Conservation (phyloP, 257 asterid genomes). For the Craterostigma plantagineum region DNA sequence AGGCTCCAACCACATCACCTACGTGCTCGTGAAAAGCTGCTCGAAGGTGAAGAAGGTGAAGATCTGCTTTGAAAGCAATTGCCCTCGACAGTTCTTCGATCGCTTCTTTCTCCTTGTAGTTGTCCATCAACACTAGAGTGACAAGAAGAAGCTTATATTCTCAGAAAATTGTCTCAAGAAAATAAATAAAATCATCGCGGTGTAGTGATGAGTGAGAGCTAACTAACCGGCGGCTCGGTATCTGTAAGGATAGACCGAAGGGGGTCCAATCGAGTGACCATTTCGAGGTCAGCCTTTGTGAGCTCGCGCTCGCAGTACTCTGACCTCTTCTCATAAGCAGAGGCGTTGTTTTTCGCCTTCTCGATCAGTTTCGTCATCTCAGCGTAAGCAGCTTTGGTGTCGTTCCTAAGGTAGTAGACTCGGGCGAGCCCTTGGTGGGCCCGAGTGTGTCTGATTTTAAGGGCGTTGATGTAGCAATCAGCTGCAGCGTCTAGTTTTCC, state of each 20-base stretch:
- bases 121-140: slow-evolving; percentile 75
- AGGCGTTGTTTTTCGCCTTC: slow-evolving; percentile 76
- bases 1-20: slow-evolving; percentile 68
- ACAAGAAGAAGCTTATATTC: background rate
- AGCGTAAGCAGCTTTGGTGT: slow-evolving; percentile 70
- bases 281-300: slow-evolving; percentile 85
- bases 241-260: slow-evolving; percentile 95
- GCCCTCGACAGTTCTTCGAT: slow-evolving; percentile 84
- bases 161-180: too few species aligned
- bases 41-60: slow-evolving; percentile 78
- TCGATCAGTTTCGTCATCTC: slow-evolving; percentile 91
- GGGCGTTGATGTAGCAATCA: slow-evolving; percentile 94
- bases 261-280: slow-evolving; percentile 81
- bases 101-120: slow-evolving; percentile 84
- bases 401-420: slow-evolving; percentile 69
- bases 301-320: slow-evolving; percentile 91
- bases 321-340: slow-evolving; percentile 91
- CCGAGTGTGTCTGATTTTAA: slow-evolving; percentile 80
- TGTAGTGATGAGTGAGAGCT: too few species aligned
- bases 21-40: slow-evolving; percentile 96
- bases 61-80: slow-evolving; percentile 87
- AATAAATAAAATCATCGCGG: too few species aligned
- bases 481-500: slow-evolving; percentile 82
- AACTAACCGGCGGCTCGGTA: slow-evolving; percentile 88
- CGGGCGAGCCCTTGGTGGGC: slow-evolving; percentile 99